Conservation (phyloP, 345 rosid genomes). For the Eucalyptus curtisii region DNA sequence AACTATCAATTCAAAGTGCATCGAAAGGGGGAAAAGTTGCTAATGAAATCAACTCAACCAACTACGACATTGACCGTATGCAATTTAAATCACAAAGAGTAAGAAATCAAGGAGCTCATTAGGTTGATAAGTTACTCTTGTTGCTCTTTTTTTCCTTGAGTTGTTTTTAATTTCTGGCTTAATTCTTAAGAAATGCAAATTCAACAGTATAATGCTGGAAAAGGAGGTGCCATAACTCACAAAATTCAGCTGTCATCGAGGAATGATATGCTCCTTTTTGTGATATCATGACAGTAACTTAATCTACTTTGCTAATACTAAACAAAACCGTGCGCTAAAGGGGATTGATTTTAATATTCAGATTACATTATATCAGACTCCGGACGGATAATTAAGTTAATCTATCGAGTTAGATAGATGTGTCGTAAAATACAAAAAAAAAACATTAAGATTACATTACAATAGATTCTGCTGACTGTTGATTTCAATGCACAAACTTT, state of each 20-base stretch:
- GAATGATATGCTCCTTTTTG: not conserved
- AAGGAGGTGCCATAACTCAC: not conserved
- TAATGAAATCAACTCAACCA: not conserved
- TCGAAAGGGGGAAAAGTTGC: not conserved
- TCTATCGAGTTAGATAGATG: not conserved
- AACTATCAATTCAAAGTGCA: not conserved
- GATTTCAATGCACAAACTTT: not conserved
- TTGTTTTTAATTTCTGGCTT: not conserved
- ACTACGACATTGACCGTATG: not conserved
- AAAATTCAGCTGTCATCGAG: not conserved
- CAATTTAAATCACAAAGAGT: not conserved
- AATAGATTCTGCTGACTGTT: accelerated
- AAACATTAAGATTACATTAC: not conserved
- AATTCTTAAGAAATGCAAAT: not conserved
- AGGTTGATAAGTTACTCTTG: not conserved
- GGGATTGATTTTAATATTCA: not conserved
- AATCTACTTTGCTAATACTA: not conserved
- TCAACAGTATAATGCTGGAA: not conserved
- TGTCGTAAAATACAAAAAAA: accelerated
- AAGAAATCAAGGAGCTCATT: not conserved
- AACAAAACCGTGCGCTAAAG: not conserved
- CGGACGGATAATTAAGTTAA: not conserved
- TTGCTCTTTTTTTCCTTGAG: not conserved
- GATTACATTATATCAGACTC: accelerated
- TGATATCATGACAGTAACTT: not conserved